Base-by-base conservation (phyloP, 305 asterid genomes). In the Fraxinus angustifolia region DNA sequence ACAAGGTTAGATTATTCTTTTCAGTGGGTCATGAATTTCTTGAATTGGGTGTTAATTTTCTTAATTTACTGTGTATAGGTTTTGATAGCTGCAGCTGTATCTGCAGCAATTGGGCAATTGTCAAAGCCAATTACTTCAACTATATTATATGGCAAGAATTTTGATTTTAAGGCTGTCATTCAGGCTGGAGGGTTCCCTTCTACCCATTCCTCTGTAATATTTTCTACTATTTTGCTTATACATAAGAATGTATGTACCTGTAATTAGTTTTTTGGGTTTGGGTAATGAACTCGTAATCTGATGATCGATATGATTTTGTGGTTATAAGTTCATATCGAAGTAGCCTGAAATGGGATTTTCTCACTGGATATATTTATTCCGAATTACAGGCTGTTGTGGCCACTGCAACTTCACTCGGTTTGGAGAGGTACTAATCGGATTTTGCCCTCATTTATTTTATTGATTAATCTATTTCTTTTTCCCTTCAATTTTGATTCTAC, bases 151-250 rank as follows among this genome's bases (percentile, higher is more conserved):
- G 91, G 97, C 12, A 90, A 87, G 73, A 85, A 89, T 45, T 88
- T 92, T 73, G 89, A 93, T 86, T 80, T 86, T 78, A 92, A 62
- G 87, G 77, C 83, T 60, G 90, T 83, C 74, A 35, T 91, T 36
- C 90, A 87, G 56, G 84, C 98, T 84, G 99, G 98, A 80, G 98
- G 99, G 6, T 90, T 95, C 77, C 99, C 99, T 87, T 95, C 99
- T 53, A 90, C 97, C 0, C 99, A 95, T 88, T 92, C 99, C 73
- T 95, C 98, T 78, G 98, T 92, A 90, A 86, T 82, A 8, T 34
- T 42, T 75, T 76, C 4, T 31, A 40, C 19, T 23, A 35, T 73
- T 78, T 40, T 28, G 16, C 8, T 48, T 50, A 2, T 5, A 8
- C 50, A 33, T 74, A 16, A 4, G 31, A 62, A 70, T 80, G 38